Evolutionary conservation across 1,139 yeast species (phyloP).

Genomic region (Suhomyces chickasaworum): DNA sequence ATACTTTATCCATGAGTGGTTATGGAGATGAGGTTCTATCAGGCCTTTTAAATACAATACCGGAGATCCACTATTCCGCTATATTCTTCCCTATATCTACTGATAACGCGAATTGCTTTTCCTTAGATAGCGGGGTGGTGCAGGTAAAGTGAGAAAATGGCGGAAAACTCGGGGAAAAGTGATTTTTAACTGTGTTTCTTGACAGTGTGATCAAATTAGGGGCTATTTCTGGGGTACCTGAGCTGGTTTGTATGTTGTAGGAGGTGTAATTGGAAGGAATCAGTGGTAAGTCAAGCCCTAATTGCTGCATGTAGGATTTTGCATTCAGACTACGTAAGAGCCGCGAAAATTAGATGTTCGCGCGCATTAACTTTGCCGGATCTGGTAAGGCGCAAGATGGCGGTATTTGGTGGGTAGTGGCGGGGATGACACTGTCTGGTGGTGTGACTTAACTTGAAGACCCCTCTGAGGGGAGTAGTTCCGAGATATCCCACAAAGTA

Average conservation of each 20-base stretch:
- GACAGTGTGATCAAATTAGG: too few species aligned
- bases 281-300: too few species aligned
- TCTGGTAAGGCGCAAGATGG: conserved; percentile 1
- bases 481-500: background rate
- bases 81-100: conserved; percentile 2
- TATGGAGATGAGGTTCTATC: background rate
- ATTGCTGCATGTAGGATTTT: conserved; percentile 3
- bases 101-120: conserved; percentile 5
- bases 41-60: background rate
- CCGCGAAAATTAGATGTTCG: background rate
- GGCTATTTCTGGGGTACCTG: too few species aligned
- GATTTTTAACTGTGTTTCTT: too few species aligned
- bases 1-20: background rate
- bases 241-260: too few species aligned
- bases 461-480: background rate
- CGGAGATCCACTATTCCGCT: background rate
- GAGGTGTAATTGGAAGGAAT: too few species aligned
- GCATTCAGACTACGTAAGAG: background rate
- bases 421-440: background rate
- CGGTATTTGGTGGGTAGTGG: background rate
- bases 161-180: background rate
- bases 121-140: conserved; percentile 6
- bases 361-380: conserved; percentile 3
- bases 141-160: background rate
- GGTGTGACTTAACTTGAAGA: background rate